These are phyloP conservation scores for Cercospora sojina DNA, from an alignment of 2,329 filamentous ascomycete species.

Conservation along the genomic window DNA sequence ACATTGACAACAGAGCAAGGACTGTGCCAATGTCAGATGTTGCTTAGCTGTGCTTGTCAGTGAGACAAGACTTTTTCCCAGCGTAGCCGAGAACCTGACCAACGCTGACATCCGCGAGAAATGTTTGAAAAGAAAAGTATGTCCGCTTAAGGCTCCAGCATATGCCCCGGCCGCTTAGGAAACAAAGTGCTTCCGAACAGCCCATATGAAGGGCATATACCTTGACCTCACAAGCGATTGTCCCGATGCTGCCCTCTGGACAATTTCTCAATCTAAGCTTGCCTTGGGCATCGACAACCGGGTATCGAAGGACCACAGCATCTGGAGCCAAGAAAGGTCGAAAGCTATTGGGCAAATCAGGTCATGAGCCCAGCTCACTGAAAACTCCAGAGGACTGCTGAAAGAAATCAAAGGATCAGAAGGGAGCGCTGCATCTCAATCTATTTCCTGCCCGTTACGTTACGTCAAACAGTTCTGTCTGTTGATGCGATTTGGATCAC, in stretches of 20 bases:
- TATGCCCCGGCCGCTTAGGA: not conserved
- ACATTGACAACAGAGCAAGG: too few species aligned
- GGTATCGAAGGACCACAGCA: not conserved
- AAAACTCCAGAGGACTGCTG: not conserved
- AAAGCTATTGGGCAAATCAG: not conserved
- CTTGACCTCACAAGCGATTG: not conserved
- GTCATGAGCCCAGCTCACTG: not conserved
- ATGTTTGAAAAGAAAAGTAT: not conserved
- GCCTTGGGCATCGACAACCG: not conserved
- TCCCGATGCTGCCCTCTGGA: not conserved
- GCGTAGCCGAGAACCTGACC: not conserved
- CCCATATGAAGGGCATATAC: not conserved
- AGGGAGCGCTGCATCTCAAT: constrained; percentile 8
- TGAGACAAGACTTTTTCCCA: not conserved
- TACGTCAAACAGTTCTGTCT: not conserved
- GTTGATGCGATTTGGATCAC: not conserved
- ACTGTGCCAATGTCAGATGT: not conserved
- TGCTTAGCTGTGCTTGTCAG: not conserved
- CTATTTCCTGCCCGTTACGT: not conserved
- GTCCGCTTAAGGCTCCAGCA: constrained; percentile 3
- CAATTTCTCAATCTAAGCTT: constrained; percentile 2
- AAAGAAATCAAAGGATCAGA: not conserved
- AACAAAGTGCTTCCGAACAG: not conserved
- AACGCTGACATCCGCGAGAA: not conserved
- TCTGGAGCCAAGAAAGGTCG: not conserved